These are phyloP conservation scores for Oryza rufipogon DNA, from an alignment of 176 grass and related monocot species.

Conservation along the genomic window DNA sequence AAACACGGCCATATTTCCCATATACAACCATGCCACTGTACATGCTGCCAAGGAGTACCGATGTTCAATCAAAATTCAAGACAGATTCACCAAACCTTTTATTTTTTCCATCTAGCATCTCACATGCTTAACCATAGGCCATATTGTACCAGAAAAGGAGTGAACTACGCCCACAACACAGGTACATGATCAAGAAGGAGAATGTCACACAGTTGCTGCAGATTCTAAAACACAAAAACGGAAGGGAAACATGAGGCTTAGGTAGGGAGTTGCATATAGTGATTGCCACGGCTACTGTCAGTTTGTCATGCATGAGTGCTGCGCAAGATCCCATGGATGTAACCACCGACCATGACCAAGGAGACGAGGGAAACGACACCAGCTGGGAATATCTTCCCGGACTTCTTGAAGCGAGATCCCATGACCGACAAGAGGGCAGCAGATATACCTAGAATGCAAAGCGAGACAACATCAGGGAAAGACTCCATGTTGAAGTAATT, in stretches of 20 bases:
- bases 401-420: constrained; percentile 89
- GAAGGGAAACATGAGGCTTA: background rate
- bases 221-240: constrained; percentile 2
- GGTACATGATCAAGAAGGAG: background rate
- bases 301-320: constrained; percentile 45
- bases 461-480: constrained; percentile 12
- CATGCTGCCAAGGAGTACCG: background rate
- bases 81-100: background rate
- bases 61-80: background rate
- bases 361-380: constrained; percentile 79
- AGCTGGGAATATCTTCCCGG: constrained; percentile 73
- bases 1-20: too few species aligned
- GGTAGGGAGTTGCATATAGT: background rate
- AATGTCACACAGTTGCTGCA: background rate
- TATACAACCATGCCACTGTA: background rate
- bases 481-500: background rate
- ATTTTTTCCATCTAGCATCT: background rate
- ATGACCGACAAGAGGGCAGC: constrained; percentile 68
- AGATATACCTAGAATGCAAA: constrained; percentile 50
- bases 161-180: background rate
- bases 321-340: constrained; percentile 79
- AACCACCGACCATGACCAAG: constrained; percentile 77
- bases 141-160: background rate
- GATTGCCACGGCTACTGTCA: background rate
- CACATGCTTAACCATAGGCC: background rate